A percentile compares a stretch with the other conserved stretches of the same genome.
These are phyloP conservation scores for Diaporthe caulivora DNA, from an alignment of 2,329 filamentous ascomycete species.

Conservation along the genomic window DNA sequence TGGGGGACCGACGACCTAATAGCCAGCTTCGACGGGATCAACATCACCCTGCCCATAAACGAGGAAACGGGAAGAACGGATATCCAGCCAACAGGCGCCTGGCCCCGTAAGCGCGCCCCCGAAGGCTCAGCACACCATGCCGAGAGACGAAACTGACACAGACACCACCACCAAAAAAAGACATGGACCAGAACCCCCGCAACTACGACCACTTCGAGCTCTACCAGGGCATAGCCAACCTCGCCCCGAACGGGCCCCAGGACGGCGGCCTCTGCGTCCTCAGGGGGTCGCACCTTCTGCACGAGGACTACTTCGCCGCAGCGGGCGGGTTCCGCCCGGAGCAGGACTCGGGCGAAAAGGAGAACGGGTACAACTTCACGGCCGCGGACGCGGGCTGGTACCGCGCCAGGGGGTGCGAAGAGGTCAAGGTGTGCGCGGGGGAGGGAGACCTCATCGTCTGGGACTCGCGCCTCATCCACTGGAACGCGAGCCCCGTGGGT, in stretches of 20 bases:
- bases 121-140: neutral
- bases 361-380: conserved; percentile 34
- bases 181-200: conserved; percentile 37
- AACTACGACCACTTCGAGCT: conserved; percentile 35
- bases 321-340: conserved; percentile 29
- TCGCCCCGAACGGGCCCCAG: conserved; percentile 28
- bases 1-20: conserved; percentile 37
- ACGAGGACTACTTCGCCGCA: conserved; percentile 20
- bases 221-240: conserved; percentile 36
- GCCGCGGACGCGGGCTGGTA: conserved; percentile 27
- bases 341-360: conserved; percentile 25
- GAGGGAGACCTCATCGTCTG: conserved; percentile 36
- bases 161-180: neutral
- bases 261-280: conserved; percentile 36
- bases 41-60: conserved; percentile 34
- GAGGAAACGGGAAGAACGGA: conserved; percentile 32
- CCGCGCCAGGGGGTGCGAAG: conserved; percentile 29
- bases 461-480: conserved; percentile 34
- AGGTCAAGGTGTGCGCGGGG: conserved; percentile 34
- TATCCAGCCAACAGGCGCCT: conserved; percentile 20
- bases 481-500: conserved; percentile 32
- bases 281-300: conserved; percentile 30
- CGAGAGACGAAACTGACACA: neutral
- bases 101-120: conserved; percentile 30
- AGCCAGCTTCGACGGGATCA: conserved; percentile 37